Evolutionary conservation across 2,329 filamentous ascomycete species (phyloP).

Genomic region (Trichoderma afroharzianum): DNA sequence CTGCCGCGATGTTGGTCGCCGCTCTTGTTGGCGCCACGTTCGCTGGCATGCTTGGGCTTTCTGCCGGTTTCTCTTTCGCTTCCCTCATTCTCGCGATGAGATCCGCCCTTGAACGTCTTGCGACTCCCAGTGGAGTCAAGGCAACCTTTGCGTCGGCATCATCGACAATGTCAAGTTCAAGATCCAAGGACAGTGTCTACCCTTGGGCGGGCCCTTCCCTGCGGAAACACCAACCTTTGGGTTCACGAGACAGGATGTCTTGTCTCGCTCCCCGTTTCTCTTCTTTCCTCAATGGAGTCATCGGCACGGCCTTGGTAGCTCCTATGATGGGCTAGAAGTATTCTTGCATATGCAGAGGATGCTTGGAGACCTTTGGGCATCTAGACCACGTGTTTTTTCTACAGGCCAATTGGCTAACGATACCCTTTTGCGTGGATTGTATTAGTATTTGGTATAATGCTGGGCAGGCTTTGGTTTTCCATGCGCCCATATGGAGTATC

Average conservation of each 20-base stretch:
- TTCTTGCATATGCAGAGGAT: neutral
- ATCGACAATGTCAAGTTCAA: conserved; percentile 6
- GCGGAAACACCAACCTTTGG: neutral
- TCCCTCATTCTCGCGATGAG: neutral
- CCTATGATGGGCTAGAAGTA: neutral
- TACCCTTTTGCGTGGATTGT: conserved; percentile 9
- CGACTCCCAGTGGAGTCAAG: too few species aligned
- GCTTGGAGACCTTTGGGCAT: neutral
- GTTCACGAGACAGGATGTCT: neutral
- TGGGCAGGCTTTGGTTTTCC: neutral
- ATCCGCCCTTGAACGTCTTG: neutral
- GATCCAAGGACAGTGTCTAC: neutral
- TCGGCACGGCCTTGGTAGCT: neutral
- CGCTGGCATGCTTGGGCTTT: neutral
- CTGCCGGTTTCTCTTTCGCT: neutral
- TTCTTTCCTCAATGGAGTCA: neutral
- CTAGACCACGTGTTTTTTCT: neutral
- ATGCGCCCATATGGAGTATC: neutral
- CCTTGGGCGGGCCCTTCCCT: neutral
- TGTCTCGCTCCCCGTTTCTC: conserved; percentile 1
- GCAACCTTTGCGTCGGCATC: neutral
- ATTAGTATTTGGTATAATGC: neutral
- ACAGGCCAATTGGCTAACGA: neutral
- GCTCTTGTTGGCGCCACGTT: neutral
- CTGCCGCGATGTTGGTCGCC: neutral